These are phyloP conservation scores for Nannizzia gypsea DNA, from an alignment of 2,329 filamentous ascomycete genomes.

Conservation along the genomic window DNA sequence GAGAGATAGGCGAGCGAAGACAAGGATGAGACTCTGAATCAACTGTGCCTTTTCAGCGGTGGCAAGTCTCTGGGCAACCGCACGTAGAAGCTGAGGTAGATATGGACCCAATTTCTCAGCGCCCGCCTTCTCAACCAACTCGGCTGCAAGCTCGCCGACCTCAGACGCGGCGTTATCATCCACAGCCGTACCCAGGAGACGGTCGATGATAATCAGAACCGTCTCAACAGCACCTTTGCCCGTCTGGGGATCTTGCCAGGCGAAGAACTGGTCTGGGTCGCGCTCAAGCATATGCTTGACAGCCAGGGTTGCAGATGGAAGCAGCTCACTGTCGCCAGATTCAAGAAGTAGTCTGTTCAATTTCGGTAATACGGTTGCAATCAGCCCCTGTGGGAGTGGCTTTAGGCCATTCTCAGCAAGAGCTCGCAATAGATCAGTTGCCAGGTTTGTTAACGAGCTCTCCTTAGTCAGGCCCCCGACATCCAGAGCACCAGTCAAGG, in stretches of 20 bases:
- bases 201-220: conserved; percentile 81
- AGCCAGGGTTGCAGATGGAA: conserved; percentile 73
- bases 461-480: conserved; percentile 76
- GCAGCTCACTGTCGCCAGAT: conserved; percentile 74
- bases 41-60: conserved; percentile 76
- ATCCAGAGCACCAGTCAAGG: conserved; percentile 78
- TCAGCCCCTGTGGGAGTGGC: conserved; percentile 76
- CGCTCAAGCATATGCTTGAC: conserved; percentile 84
- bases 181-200: conserved; percentile 69
- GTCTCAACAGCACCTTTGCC: conserved; percentile 79
- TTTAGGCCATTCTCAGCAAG: conserved; percentile 72
- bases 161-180: conserved; percentile 92
- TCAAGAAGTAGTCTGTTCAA: conserved; percentile 70
- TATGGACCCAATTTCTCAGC: conserved; percentile 83
- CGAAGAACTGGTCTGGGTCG: conserved; percentile 79
- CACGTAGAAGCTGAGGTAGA: conserved; percentile 73
- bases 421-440: conserved; percentile 69
- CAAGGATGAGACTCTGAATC: conserved; percentile 89
- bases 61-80: conserved; percentile 73
- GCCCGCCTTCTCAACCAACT: conserved; percentile 90
- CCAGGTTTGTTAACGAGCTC: conserved; percentile 65
- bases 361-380: conserved; percentile 76
- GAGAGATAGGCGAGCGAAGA: conserved; percentile 83
- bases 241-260: conserved; percentile 64
- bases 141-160: conserved; percentile 84